Evolutionary conservation across 1,139 yeast species (phyloP).

Genomic region (Trichomonascaceae sp.): DNA sequence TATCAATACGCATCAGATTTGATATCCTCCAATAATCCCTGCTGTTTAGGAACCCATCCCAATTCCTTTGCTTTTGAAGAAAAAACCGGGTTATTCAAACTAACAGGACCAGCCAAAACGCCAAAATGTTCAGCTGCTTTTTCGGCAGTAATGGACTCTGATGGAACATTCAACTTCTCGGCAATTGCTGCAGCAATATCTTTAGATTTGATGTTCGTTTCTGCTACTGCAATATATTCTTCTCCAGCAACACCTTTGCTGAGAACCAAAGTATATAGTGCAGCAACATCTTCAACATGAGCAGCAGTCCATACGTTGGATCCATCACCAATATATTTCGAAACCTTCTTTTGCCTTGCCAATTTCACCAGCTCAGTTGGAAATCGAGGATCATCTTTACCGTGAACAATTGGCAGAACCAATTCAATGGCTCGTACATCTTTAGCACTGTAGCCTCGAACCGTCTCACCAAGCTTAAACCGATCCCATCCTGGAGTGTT

Average conservation of each 20-base stretch:
- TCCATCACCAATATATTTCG: conserved; percentile 29
- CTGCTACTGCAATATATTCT: conserved; percentile 1
- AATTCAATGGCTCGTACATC: conserved; percentile 3
- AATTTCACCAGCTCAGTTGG: conserved; percentile 16
- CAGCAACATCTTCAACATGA: conserved; percentile 32
- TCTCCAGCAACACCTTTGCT: conserved; percentile 24
- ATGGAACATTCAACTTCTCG: conserved; percentile 18
- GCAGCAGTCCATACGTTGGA: conserved; percentile 32
- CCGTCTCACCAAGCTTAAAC: neutral
- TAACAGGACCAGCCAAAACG: conserved; percentile 2
- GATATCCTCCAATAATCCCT: conserved; percentile 7
- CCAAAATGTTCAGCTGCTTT: conserved; percentile 3
- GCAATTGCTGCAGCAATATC: conserved; percentile 27
- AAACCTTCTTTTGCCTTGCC: conserved; percentile 19
- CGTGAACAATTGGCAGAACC: conserved; percentile 9
- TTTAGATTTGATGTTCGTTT: conserved; percentile 14
- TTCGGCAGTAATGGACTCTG: conserved; percentile 10
- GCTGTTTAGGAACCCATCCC: conserved; percentile 11
- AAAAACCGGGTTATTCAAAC: neutral
- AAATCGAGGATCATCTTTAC: conserved; percentile 21
- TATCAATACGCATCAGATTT: neutral
- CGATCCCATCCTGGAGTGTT: neutral
- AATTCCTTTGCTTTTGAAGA: conserved; percentile 7
- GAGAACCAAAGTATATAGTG: conserved; percentile 24
- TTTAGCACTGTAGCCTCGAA: neutral